Evolutionary conservation across 2,329 filamentous ascomycete species (phyloP), one percentile per base, ranked within the genome.

Genomic region (Elsinoe perseae): DNA sequence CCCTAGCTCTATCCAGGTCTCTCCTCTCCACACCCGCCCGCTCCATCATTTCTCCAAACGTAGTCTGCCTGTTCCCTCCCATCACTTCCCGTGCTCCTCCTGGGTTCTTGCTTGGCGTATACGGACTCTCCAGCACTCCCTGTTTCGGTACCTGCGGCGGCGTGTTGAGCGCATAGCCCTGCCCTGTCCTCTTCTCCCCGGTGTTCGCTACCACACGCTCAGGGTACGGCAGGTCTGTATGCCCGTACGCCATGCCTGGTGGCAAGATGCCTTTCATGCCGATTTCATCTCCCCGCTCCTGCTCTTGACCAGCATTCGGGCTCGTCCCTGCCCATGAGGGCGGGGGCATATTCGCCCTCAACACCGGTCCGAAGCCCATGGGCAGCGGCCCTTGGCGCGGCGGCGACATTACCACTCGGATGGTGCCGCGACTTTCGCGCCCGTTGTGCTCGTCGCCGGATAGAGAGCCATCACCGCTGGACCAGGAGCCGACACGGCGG

Each of bases 41-140:
- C 48, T 52, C 48, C 48, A 52, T 52, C 48, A 52, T 52, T 30
- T 52, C 48, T 18, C 48, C 48, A 52, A 52, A 52, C 48, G 48
- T 52, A 27, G 48, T 52, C 28, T 36, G 27, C 48, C 48, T 38
- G 21, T 32, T 36, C 30, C 16, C 48, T 9, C 21, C 20, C 43
- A 25, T 3, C 43, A 48, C 28, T 7, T 21, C 16, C 48, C 48
- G 16, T 25, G 25, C 30, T 10, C 12, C 9, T 20, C 43, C 48
- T 14, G 20, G n/a, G 16, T 32, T 21, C 30, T 52, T 52, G 30
- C 48, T 52, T 16, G 48, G 48, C 18, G 48, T 52, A 36, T 52
- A 52, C 28, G 48, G 48, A 52, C 48, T 52, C 20, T 30, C 48
- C 48, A 38, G 25, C 18, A 8, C 16, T 10, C 12, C 32, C 18